Percentiles rank a stretch among this genome's conserved stretches.
phyloP scores from a whole-genome alignment of 441 rosid genomes.

The Pelargonium fulgidum region DNA sequence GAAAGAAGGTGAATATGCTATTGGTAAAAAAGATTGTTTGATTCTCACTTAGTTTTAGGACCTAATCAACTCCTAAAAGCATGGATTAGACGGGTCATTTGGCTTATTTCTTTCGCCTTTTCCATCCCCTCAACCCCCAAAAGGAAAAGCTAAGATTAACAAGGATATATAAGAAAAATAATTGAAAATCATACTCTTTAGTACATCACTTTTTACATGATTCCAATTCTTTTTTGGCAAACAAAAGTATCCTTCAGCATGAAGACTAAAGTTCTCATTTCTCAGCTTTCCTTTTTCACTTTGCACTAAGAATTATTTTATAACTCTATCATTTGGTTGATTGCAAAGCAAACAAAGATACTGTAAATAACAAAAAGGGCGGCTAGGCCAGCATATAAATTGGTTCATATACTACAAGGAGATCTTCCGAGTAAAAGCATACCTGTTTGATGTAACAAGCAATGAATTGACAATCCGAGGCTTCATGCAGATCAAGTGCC shows the following conservation, averaged over 20 bases:
- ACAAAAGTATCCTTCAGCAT: too few species aligned
- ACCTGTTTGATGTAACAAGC: slow-evolving; percentile 49
- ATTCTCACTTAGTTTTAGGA: background rate
- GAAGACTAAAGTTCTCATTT: too few species aligned
- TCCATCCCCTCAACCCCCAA: background rate
- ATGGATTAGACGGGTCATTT: background rate
- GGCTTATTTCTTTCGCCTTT: background rate
- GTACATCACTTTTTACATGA: background rate
- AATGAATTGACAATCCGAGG: slow-evolving; percentile 43
- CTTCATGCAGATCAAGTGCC: slow-evolving; percentile 47
- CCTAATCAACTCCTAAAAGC: background rate
- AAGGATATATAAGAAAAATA: background rate
- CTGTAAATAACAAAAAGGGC: background rate
- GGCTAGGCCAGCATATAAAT: background rate
- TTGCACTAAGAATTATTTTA: background rate
- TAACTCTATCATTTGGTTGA: background rate
- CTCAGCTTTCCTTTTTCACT: too few species aligned
- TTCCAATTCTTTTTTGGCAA: background rate
- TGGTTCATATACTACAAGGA: background rate
- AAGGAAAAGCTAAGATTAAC: background rate
- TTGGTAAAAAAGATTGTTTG: background rate
- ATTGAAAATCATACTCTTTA: background rate
- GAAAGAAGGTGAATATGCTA: background rate
- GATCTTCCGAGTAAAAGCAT: slow-evolving; percentile 19
- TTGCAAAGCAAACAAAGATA: background rate